phyloP scores from a whole-genome alignment of 163 green algal species.

The Chloromonas sp. region DNA sequence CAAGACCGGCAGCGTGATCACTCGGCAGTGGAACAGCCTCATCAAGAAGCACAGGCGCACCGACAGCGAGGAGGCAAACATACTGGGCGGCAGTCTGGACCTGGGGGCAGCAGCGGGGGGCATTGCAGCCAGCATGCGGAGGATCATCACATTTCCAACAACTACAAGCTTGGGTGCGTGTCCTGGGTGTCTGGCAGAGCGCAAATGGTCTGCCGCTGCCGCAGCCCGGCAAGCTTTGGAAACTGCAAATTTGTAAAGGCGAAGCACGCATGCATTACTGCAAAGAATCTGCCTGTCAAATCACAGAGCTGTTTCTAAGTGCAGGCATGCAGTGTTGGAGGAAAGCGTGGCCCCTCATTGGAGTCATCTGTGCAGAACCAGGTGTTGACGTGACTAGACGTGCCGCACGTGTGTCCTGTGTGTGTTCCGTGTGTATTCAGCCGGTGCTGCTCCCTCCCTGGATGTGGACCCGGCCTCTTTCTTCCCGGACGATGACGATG shows the following conservation, averaged over 20 bases:
- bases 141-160: conserved; percentile 13
- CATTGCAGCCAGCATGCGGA: conserved; percentile 13
- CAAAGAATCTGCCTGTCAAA: not conserved
- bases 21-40: conserved; percentile 11
- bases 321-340: not conserved
- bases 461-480: conserved; percentile 23
- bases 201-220: no score
- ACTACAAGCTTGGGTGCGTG: not conserved
- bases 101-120: not conserved
- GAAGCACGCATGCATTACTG: not conserved
- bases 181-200: no score
- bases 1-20: no score
- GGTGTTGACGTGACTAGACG: not conserved
- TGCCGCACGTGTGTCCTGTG: not conserved
- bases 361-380: not conserved
- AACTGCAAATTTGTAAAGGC: not conserved
- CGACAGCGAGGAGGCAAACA: conserved; percentile 19
- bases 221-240: no score
- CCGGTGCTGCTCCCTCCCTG: conserved; percentile 4
- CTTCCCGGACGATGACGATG: conserved; percentile 28
- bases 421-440: not conserved
- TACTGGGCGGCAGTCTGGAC: conserved; percentile 6
- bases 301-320: not conserved
- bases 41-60: conserved; percentile 37
- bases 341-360: not conserved